Conservation (phyloP, 768 basidiomycete genomes). For the Tulasnella sp. region DNA sequence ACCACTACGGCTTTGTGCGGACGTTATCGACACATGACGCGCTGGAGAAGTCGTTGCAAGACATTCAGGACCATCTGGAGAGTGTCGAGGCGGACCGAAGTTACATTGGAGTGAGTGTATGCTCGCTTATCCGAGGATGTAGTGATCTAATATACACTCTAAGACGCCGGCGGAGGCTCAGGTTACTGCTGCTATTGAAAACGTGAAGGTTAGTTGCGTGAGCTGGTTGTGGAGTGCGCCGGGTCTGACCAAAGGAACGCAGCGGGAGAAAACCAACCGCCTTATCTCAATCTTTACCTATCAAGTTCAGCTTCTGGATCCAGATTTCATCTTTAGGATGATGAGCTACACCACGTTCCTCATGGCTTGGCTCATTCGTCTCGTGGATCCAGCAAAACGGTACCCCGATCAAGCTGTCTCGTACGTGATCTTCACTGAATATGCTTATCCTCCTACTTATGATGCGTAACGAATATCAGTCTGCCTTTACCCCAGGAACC, state of each 20-base stretch:
- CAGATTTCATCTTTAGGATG: conserved; percentile 71
- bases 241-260: not conserved
- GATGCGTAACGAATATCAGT: conserved; percentile 42
- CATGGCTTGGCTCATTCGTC: conserved; percentile 89
- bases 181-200: conserved; percentile 70
- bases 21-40: conserved; percentile 69
- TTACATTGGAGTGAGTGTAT: conserved; percentile 70
- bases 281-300: conserved; percentile 73
- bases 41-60: conserved; percentile 49
- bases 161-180: conserved; percentile 72
- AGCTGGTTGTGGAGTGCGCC: not conserved
- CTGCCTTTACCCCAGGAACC: conserved; percentile 83
- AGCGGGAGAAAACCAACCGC: conserved; percentile 68
- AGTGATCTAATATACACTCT: not conserved
- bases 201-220: conserved; percentile 56
- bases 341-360: conserved; percentile 85
- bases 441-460: not conserved
- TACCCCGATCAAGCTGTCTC: conserved; percentile 67
- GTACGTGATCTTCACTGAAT: conserved; percentile 46
- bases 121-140: conserved; percentile 17
- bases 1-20: conserved; percentile 82
- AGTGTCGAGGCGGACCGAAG: conserved; percentile 68
- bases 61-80: conserved; percentile 73
- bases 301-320: conserved; percentile 82
- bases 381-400: conserved; percentile 72